Conservation (phyloP, 768 basidiomycete genomes). For the Termitomyces titanicus region DNA sequence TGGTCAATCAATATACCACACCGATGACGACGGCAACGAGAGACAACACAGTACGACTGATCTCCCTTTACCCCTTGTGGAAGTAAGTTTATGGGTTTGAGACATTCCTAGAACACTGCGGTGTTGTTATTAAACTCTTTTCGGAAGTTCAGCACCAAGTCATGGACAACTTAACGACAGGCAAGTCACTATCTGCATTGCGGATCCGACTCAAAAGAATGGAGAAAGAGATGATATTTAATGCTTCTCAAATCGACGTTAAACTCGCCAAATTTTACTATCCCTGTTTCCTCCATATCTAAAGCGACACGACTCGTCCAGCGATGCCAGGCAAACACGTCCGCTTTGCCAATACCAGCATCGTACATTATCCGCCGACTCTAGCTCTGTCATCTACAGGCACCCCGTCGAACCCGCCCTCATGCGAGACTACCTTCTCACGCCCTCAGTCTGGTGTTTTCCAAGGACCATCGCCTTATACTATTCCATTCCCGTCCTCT, state of each 20-base stretch:
- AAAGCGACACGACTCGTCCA: neutral
- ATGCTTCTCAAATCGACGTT: neutral
- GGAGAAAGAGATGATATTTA: neutral
- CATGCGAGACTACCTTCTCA: neutral
- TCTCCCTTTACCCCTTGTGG: no score
- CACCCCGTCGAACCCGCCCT: neutral
- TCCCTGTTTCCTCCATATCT: neutral
- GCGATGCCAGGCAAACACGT: slow-evolving; percentile 16
- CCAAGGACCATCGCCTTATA: neutral
- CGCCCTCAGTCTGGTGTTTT: neutral
- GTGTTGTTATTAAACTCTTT: neutral
- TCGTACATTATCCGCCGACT: neutral
- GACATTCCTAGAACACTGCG: no score
- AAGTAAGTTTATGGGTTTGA: no score
- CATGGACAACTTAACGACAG: neutral
- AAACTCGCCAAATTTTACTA: neutral
- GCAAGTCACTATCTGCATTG: neutral
- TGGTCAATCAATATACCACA: no score
- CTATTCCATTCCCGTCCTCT: no score
- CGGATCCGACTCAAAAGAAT: neutral
- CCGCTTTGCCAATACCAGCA: slow-evolving; percentile 22
- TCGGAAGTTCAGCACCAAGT: neutral
- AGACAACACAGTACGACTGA: no score
- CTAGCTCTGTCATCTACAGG: neutral
- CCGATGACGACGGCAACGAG: no score